A percentile compares a stretch with the other conserved stretches of the same genome.
phyloP scores from a whole-genome alignment of 1,284 basidiomycete species.

The Ustilago bromivora region DNA sequence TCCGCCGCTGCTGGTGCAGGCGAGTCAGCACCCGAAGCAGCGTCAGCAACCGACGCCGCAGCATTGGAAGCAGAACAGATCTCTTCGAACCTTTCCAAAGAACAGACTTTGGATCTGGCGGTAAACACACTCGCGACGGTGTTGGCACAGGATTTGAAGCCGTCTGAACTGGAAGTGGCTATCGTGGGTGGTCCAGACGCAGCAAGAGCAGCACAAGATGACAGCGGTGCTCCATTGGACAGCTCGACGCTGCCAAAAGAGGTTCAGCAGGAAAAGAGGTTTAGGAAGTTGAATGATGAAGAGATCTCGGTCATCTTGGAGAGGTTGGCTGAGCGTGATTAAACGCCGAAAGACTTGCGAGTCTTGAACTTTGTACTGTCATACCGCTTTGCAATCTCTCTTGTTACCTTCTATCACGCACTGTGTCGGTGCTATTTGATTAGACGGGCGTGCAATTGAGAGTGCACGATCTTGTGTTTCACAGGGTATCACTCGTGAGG shows the following conservation, averaged over 20 bases:
- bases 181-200: constrained; percentile 68
- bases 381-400: constrained; percentile 2
- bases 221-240: constrained; percentile 26
- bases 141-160: constrained; percentile 93
- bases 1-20: not conserved
- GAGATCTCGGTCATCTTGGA: constrained; percentile 65
- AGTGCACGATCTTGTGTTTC: no score
- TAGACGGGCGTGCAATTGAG: not conserved
- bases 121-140: constrained; percentile 94
- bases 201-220: constrained; percentile 17
- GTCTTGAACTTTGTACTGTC: not conserved
- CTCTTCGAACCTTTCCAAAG: constrained; percentile 45
- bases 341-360: not conserved
- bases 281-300: constrained; percentile 61
- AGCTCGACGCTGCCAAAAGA: constrained; percentile 37
- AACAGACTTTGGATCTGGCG: constrained; percentile 78
- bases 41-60: constrained; percentile 55
- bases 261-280: constrained; percentile 55
- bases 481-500: not conserved
- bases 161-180: constrained; percentile 73
- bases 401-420: not conserved
- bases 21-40: constrained; percentile 1
- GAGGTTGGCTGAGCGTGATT: constrained; percentile 66
- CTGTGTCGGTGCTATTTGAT: not conserved
- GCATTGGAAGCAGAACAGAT: constrained; percentile 52